phyloP scores from a whole-genome alignment of 305 asterid species.

The Striga hermonthica region DNA sequence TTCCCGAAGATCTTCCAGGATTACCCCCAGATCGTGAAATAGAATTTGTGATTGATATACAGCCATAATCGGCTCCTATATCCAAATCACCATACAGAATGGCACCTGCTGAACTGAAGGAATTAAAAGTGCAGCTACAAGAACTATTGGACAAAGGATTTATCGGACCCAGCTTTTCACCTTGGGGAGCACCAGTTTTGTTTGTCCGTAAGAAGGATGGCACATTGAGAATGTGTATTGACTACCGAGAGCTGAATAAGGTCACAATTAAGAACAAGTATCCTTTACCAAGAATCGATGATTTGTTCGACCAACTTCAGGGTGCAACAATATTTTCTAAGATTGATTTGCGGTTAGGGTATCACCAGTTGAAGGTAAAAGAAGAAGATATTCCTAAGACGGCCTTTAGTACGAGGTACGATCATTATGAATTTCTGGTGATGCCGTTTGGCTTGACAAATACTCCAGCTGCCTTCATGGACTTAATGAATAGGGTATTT shows the following conservation, averaged over 20 bases:
- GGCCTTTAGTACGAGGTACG: too few relatives aligned
- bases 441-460: not conserved
- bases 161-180: not conserved
- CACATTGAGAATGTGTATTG: too few relatives aligned
- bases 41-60: not conserved
- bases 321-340: not conserved
- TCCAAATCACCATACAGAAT: not conserved
- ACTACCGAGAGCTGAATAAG: too few relatives aligned
- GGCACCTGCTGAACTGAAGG: not conserved
- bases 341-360: not conserved
- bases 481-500: not conserved
- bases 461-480: not conserved
- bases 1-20: not conserved
- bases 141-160: not conserved
- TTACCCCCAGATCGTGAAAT: not conserved
- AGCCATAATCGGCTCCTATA: not conserved
- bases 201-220: too few relatives aligned
- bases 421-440: too few relatives aligned
- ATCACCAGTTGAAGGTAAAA: too few relatives aligned
- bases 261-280: too few relatives aligned
- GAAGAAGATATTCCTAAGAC: too few relatives aligned
- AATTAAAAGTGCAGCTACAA: not conserved
- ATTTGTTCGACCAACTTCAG: not conserved
- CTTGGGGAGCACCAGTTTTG: not conserved
- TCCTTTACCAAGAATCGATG: not conserved